phyloP scores from a whole-genome alignment of 257 asterid genomes.

The Catharanthus roseus region DNA sequence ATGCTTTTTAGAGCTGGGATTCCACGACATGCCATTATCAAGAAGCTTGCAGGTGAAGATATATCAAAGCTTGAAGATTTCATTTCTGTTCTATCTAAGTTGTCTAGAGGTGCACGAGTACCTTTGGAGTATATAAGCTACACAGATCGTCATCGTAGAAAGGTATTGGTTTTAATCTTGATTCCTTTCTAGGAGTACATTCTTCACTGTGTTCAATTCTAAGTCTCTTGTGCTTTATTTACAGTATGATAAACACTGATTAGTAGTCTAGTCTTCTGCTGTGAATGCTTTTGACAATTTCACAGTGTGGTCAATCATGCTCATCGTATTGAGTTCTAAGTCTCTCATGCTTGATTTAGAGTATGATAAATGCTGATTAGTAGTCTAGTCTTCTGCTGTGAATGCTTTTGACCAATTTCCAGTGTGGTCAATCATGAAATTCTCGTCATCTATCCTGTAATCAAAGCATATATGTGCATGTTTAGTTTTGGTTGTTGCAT shows the following conservation, averaged over 20 bases:
- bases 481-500: neutral
- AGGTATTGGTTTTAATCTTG: slow-evolving; percentile 45
- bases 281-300: neutral
- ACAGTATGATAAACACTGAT: neutral
- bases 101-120: slow-evolving; percentile 91
- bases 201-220: neutral
- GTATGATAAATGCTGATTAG: neutral
- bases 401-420: neutral
- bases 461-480: neutral
- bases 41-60: slow-evolving; percentile 94
- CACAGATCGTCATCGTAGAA: slow-evolving; percentile 87
- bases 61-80: slow-evolving; percentile 79
- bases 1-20: slow-evolving; percentile 96
- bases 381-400: neutral
- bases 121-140: slow-evolving; percentile 86
- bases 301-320: neutral
- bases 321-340: too few species aligned
- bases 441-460: neutral
- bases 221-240: neutral
- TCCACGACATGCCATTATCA: slow-evolving; percentile 90
- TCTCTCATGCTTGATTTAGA: too few species aligned
- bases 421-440: neutral
- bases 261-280: neutral
- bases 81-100: slow-evolving; percentile 64
- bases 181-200: neutral